Evolutionary conservation across 2,329 filamentous ascomycete species (phyloP).

Genomic region (Aureobasidium sp.): DNA sequence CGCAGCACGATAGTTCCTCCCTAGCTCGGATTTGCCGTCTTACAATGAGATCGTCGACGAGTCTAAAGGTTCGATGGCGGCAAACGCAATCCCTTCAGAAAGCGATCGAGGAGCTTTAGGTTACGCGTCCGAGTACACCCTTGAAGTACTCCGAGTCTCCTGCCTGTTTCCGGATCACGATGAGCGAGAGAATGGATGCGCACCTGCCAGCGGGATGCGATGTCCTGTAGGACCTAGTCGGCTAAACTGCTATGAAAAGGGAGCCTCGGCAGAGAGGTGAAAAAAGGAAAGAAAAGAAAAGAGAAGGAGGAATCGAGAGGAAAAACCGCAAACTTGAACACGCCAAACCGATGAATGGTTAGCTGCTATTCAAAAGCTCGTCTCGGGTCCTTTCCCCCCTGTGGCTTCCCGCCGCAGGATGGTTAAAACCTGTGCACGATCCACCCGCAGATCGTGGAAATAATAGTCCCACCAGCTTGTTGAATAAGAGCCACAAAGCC

Average conservation of each 20-base stretch:
- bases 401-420: not conserved
- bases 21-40: not conserved
- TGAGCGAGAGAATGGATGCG: conserved; percentile 4
- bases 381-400: not conserved
- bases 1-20: not conserved
- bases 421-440: not conserved
- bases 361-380: not conserved
- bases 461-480: not conserved
- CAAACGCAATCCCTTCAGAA: not conserved
- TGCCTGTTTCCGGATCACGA: not conserved
- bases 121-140: not conserved
- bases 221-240: not conserved
- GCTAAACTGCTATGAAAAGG: not conserved
- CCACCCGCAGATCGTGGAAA: conserved; percentile 7
- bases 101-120: not conserved
- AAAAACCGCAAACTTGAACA: not conserved
- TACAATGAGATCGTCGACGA: not conserved
- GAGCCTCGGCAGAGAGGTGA: not conserved
- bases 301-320: not conserved
- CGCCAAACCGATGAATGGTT: conserved; percentile 1
- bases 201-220: conserved; percentile 16
- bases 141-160: not conserved
- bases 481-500: not conserved
- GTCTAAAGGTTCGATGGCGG: conserved; percentile 2
- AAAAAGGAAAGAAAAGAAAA: not conserved